These are phyloP conservation scores for Platanus orientalis DNA, from an alignment of 164 flowering plant species.

Conservation along the genomic window DNA sequence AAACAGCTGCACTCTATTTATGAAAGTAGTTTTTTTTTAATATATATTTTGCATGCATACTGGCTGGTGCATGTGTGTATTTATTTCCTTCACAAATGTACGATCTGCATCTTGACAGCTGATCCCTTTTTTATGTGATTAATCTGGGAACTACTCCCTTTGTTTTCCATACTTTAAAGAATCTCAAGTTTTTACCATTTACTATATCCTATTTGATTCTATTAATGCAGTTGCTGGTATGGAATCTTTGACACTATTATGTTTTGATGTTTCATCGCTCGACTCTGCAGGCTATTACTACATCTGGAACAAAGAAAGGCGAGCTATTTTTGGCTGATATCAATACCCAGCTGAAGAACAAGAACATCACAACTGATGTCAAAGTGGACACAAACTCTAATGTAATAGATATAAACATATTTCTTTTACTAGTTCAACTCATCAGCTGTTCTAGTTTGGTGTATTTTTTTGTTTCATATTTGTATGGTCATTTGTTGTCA, in stretches of 20 bases:
- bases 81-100: too few species aligned
- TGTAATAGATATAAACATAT: slow-evolving; percentile 25
- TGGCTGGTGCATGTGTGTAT: too few species aligned
- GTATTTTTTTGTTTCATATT: background rate
- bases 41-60: too few species aligned
- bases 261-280: background rate
- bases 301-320: slow-evolving; percentile 52
- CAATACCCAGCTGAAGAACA: slow-evolving; percentile 49
- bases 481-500: background rate
- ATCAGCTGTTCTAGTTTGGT: background rate
- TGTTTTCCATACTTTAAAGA: background rate
- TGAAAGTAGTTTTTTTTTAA: too few species aligned
- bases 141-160: too few species aligned
- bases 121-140: background rate
- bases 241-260: background rate
- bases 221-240: background rate
- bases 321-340: slow-evolving; percentile 54
- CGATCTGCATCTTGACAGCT: too few species aligned
- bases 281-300: slow-evolving; percentile 44
- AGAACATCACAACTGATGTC: slow-evolving; percentile 57
- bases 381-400: slow-evolving; percentile 64
- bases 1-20: too few species aligned
- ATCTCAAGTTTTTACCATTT: too few species aligned
- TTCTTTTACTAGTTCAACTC: background rate
- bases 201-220: too few species aligned